phyloP scores from a whole-genome alignment of 768 basidiomycete genomes.

The Naematelia encephala region DNA sequence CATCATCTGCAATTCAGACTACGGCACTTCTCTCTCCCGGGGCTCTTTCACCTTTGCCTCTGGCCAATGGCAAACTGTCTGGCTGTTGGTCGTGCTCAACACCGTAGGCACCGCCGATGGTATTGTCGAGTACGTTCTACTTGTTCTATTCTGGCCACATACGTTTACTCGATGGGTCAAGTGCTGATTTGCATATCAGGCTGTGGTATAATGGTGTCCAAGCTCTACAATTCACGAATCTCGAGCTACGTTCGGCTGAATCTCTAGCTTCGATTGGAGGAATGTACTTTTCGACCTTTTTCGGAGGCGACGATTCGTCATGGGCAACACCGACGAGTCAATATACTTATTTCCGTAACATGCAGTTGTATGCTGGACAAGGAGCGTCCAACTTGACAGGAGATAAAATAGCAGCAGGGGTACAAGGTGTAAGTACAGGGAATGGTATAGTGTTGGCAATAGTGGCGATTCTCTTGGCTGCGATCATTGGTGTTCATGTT shows the following conservation, averaged over 20 bases:
- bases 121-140: slow-evolving; percentile 58
- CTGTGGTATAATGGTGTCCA: slow-evolving; percentile 61
- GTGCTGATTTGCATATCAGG: too few relatives aligned
- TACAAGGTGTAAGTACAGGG: not conserved
- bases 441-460: not conserved
- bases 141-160: not conserved
- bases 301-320: slow-evolving; percentile 67
- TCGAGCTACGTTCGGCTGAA: slow-evolving; percentile 63
- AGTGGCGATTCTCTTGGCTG: not conserved
- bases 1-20: slow-evolving; percentile 55
- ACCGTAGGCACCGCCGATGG: slow-evolving; percentile 68
- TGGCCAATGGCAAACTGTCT: slow-evolving; percentile 55
- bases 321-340: slow-evolving; percentile 70
- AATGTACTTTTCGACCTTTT: slow-evolving; percentile 83
- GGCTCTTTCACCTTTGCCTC: slow-evolving; percentile 45
- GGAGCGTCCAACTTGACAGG: slow-evolving; percentile 17
- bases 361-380: slow-evolving; percentile 49
- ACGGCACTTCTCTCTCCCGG: slow-evolving; percentile 46
- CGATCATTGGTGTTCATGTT: too few relatives aligned
- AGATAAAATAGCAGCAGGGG: not conserved
- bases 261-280: slow-evolving; percentile 61
- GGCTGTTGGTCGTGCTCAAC: slow-evolving; percentile 73
- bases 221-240: slow-evolving; percentile 60
- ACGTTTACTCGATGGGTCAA: not conserved
- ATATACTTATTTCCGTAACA: slow-evolving; percentile 73